Base-by-base conservation (phyloP, 805 yeast species). In the Metschnikowia colocasiae region DNA sequence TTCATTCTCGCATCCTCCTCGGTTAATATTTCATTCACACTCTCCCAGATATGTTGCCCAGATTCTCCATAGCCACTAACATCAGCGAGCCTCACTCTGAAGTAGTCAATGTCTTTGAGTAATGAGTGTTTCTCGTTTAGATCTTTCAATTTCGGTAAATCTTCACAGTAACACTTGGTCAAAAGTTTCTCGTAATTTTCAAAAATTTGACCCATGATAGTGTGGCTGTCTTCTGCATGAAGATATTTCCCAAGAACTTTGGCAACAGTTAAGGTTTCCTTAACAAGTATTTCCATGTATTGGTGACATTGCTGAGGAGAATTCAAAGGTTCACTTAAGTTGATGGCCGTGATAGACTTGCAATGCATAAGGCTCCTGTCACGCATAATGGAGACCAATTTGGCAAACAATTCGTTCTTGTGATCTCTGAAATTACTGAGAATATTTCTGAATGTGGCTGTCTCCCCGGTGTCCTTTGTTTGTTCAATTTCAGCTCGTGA, bases 311-410 rank as follows among this genome's bases (percentile, higher is more conserved):
- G 78, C 12, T 68, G 73, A 2, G 75, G 69, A 7, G 65, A 68
- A 18, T 65, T 60, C 2, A 72, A 47, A 0, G 78, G 73, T 15
- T 64, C 65, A 2, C 79, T 65, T 81, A 84, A 81, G 54, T 83
- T 74, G 9, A 76, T 70, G 18, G 61, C 62, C 12, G 66, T 57
- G 2, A 83, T 69, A 3, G 76, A 68, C n/a, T 61, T 57, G 45
- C 83, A 71, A 57, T 82, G 85, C 31, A 62, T 66, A 1, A 64
- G 55, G 1, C 83, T 76, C 46, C 87, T 76, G 50, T 84, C 91
- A 35, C 74, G 71, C 91, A 85, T 85, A 15, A 85, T 76, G 2
- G 83, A 74, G n/a, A 85, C 79, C 37, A 86, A 69, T 59, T 85
- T 85, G 36, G 78, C 67, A 51, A 79, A 78, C 12, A 86, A 71